Conservation (phyloP, 805 yeast genomes). For the Candida sithepensis region DNA sequence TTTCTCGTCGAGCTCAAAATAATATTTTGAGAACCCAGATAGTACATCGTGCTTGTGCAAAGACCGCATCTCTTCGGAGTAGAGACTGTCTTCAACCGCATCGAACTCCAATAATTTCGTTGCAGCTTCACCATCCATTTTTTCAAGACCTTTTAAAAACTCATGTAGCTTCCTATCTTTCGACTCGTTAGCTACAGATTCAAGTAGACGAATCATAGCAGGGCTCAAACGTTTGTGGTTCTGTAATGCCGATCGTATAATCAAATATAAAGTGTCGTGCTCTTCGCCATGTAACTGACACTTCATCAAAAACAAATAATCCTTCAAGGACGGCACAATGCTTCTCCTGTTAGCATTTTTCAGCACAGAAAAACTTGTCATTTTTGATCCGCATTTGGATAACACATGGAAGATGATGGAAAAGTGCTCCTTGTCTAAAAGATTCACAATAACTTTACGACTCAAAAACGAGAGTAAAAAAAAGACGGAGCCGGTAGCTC, state of each 20-base stretch:
- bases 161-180: constrained; percentile 11
- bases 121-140: not conserved
- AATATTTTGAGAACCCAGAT: not conserved
- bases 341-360: constrained; percentile 6
- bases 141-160: constrained; percentile 5
- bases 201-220: constrained; percentile 6
- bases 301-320: constrained; percentile 15
- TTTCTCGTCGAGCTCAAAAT: not conserved
- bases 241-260: constrained; percentile 10
- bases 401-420: constrained; percentile 17
- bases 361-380: constrained; percentile 14
- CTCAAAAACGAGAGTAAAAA: constrained; percentile 12
- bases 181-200: constrained; percentile 5
- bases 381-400: constrained; percentile 16
- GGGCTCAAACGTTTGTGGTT: constrained; percentile 6
- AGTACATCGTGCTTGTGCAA: not conserved
- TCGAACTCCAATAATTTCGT: constrained; percentile 12
- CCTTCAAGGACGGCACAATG: constrained; percentile 9
- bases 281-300: constrained; percentile 24
- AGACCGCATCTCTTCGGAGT: not conserved
- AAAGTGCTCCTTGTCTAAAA: constrained; percentile 12
- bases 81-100: not conserved
- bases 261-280: constrained; percentile 21
- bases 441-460: not conserved
- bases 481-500: constrained; percentile 12